phyloP scores from a whole-genome alignment of 2,329 filamentous ascomycete genomes.

The Cladosporium velox region DNA sequence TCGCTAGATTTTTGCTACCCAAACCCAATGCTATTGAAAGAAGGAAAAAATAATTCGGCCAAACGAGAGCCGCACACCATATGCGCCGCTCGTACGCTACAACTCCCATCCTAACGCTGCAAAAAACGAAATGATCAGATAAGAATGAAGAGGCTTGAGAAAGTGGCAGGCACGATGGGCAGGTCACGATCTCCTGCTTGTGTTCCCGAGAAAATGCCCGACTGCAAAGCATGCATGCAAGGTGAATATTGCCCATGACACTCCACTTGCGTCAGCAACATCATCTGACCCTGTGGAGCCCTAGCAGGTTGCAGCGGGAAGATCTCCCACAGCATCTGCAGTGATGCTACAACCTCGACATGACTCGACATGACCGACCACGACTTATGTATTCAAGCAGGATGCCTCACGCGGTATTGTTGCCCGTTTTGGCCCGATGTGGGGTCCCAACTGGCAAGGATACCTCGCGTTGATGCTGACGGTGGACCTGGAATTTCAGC shows the following conservation, averaged over 20 bases:
- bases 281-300: neutral
- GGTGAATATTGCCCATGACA: constrained; percentile 3
- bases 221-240: neutral
- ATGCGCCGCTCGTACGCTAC: constrained; percentile 15
- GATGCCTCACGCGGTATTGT: neutral
- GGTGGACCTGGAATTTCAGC: neutral
- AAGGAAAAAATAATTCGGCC: neutral
- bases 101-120: constrained; percentile 11
- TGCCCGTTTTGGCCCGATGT: constrained; percentile 11
- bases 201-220: constrained; percentile 1
- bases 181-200: constrained; percentile 6
- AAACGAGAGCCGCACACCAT: neutral
- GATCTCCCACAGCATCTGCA: neutral
- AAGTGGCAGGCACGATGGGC: neutral
- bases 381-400: neutral
- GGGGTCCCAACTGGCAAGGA: neutral
- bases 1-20: constrained; percentile 8
- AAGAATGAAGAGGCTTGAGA: neutral
- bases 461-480: neutral
- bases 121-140: neutral
- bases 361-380: constrained; percentile 8
- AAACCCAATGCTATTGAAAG: neutral
- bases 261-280: neutral
- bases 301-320: neutral
- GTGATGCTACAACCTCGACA: constrained; percentile 5